Evolutionary conservation across 495 filamentous ascomycete genomes (phyloP), one percentile per base, ranked within the genome.

Genomic region (Penicillium atrosanguineum): DNA sequence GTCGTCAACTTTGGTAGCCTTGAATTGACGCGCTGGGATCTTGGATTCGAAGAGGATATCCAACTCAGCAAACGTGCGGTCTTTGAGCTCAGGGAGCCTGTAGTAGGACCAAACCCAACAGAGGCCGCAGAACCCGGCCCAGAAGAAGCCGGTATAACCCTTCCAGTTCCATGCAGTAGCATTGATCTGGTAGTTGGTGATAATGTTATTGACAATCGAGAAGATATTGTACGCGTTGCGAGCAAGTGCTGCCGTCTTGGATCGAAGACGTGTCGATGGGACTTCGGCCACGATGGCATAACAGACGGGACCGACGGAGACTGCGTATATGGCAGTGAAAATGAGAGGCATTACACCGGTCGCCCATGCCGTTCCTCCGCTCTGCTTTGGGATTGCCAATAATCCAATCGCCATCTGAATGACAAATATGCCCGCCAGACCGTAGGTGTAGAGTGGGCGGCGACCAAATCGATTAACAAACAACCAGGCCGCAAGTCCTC

Each of bases 121-220:
- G 7, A 75, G 25, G 1, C 65, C 26, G 6, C 77, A 78, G 4
- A 83, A 59, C 0, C 81, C 84, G 14, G 80, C 84, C 61, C 83
- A 89, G 61, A 88, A 83, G 58, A 88, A 89, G 0, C 84, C 86
- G 0, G 85, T 69, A 61, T 89, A 87, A 1, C 84, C 84, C 46
- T 78, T 75, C 70, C 85, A 70, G 53, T 88, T 80, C 20, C 77
- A 84, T 23, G 83, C 71, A 43, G 85, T 79, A 1, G 83, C 81
- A 54, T 87, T 88, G 41, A 89, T 77, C 78, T 87, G 80, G 52
- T 87, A 85, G 0, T 83, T 83, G 44, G 86, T 83, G 0, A 79
- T 79, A 12, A 88, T 76, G 6, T 80, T 84, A 70, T 83, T 84
- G 9, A 77, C 69, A 39, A 86, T 84, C 1, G 80, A 80, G 39